phyloP scores from a whole-genome alignment of 768 basidiomycete species.

The Myochromella boudieri region DNA sequence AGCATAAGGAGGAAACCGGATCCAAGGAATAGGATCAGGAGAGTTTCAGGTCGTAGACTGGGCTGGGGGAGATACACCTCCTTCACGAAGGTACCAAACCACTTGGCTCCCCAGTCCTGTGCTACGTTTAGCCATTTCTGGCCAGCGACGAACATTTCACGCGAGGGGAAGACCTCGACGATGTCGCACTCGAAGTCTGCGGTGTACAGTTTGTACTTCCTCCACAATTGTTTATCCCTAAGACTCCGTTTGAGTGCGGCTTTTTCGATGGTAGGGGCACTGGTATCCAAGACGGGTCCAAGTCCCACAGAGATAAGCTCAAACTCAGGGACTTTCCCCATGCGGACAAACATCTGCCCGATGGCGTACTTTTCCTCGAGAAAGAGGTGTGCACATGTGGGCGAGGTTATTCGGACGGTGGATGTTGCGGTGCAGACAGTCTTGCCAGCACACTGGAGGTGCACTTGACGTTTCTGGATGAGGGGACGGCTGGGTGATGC shows the following conservation, averaged over 20 bases:
- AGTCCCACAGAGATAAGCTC: slow-evolving; percentile 56
- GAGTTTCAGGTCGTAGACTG: not conserved
- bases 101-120: slow-evolving; percentile 5
- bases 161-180: slow-evolving; percentile 64
- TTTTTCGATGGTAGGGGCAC: slow-evolving; percentile 6
- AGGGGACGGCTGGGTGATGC: slow-evolving; percentile 52
- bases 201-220: slow-evolving; percentile 57
- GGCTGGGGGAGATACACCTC: not conserved
- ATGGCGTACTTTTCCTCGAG: slow-evolving; percentile 36
- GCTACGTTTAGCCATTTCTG: slow-evolving; percentile 55
- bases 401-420: slow-evolving; percentile 58
- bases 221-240: slow-evolving; percentile 37
- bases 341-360: slow-evolving; percentile 66
- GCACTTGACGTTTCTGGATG: slow-evolving; percentile 62
- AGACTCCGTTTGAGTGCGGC: too few relatives aligned
- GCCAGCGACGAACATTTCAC: slow-evolving; percentile 62
- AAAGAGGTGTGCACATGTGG: slow-evolving; percentile 57
- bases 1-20: slow-evolving; percentile 26
- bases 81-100: not conserved
- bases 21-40: slow-evolving; percentile 12
- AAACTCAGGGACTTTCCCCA: slow-evolving; percentile 55
- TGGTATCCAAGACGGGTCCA: slow-evolving; percentile 24
- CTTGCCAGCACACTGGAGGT: slow-evolving; percentile 55
- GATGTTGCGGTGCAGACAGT: slow-evolving; percentile 66
- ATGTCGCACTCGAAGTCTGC: slow-evolving; percentile 70